Evolutionary conservation across 148 eudicot genomes (phyloP).

Genomic region (Fallopia convolvulus): DNA sequence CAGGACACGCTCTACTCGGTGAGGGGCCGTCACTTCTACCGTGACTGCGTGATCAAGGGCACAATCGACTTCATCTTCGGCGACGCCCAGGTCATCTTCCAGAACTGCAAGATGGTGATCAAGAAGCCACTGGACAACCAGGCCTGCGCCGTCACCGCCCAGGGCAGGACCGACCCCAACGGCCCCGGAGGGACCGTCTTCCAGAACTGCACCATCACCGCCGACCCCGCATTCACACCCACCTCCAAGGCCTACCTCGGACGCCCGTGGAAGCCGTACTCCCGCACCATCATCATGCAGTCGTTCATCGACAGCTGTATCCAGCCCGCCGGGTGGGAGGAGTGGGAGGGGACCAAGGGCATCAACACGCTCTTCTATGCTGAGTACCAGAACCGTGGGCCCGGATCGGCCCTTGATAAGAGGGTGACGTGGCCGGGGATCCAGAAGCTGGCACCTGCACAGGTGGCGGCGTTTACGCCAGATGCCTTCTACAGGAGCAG

Average conservation of each 20-base stretch:
- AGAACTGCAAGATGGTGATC: slow-evolving; percentile 41
- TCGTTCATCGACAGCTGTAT: slow-evolving; percentile 27
- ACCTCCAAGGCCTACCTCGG: slow-evolving; percentile 35
- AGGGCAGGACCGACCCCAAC: slow-evolving; percentile 27
- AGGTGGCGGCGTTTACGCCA: slow-evolving; percentile 19
- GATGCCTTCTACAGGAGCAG: slow-evolving; percentile 25
- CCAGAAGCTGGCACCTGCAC: slow-evolving; percentile 18
- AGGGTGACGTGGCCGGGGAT: slow-evolving; percentile 57
- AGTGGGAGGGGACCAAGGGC: slow-evolving; percentile 27
- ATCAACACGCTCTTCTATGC: slow-evolving; percentile 32
- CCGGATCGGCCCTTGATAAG: slow-evolving; percentile 21
- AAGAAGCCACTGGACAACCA: slow-evolving; percentile 45
- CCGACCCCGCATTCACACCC: slow-evolving; percentile 3
- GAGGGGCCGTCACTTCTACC: slow-evolving; percentile 49
- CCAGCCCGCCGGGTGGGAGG: slow-evolving; percentile 47
- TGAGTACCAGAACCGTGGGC: slow-evolving; percentile 50
- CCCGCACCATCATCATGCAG: slow-evolving; percentile 42
- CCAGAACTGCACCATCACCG: slow-evolving; percentile 39
- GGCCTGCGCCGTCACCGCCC: slow-evolving; percentile 50
- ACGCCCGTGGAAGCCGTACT: slow-evolving; percentile 40
- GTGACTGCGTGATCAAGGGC: slow-evolving; percentile 56
- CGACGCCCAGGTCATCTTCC: slow-evolving; percentile 48
- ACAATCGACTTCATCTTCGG: slow-evolving; percentile 66
- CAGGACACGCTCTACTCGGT: slow-evolving; percentile 28
- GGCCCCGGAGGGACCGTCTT: slow-evolving; percentile 30